Evolutionary conservation across 1,284 basidiomycete genomes (phyloP).

Genomic region (Sutorius eximius): DNA sequence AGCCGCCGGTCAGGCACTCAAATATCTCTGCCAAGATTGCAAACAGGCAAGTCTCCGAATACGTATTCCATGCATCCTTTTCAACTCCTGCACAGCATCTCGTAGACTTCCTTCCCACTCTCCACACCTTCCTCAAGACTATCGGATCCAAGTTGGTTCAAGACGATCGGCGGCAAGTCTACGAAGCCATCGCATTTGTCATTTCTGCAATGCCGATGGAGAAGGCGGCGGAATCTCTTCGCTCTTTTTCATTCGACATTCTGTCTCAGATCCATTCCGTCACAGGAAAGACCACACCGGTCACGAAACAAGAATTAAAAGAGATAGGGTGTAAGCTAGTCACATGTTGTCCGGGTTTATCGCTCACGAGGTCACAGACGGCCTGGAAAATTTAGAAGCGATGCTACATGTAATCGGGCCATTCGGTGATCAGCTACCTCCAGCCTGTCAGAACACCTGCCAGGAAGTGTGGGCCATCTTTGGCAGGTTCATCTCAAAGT

Average conservation of each 20-base stretch:
- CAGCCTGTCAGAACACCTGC: conserved; percentile 77
- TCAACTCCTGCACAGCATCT: conserved; percentile 62
- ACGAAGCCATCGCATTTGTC: conserved; percentile 94
- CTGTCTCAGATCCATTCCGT: conserved; percentile 68
- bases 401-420: conserved; percentile 81
- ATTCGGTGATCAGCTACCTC: conserved; percentile 80
- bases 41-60: conserved; percentile 54
- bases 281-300: conserved; percentile 46
- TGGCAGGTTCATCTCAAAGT: conserved; percentile 77
- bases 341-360: not conserved
- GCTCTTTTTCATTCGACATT: conserved; percentile 80
- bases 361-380: conserved; percentile 47
- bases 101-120: conserved; percentile 86
- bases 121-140: conserved; percentile 85
- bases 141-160: conserved; percentile 78
- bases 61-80: not conserved
- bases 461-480: conserved; percentile 83
- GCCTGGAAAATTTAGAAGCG: conserved; percentile 85
- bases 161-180: conserved; percentile 89
- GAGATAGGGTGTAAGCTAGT: conserved; percentile 58
- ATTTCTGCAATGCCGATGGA: conserved; percentile 91
- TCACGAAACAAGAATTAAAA: conserved; percentile 65
- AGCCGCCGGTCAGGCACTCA: conserved; percentile 94
- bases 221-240: conserved; percentile 79
- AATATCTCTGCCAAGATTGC: conserved; percentile 97